Conservation (phyloP, 2,329 filamentous ascomycete species). For the Blumeriella jaapii region DNA sequence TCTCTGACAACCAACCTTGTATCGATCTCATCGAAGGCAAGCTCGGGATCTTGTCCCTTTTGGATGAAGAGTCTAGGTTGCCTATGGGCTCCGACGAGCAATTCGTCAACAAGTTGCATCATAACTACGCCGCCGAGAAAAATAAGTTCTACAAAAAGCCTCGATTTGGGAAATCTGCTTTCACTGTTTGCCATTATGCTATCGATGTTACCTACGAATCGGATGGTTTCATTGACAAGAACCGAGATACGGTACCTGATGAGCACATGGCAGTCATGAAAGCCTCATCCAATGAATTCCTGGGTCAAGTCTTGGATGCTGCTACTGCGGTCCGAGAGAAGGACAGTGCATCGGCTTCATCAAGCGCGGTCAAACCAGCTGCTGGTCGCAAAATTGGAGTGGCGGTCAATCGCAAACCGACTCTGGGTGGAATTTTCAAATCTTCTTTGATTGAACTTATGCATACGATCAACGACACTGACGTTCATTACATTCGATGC, state of each 20-base stretch:
- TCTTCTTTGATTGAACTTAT: slow-evolving; percentile 96
- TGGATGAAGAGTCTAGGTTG: slow-evolving; percentile 92
- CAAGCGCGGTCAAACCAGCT: slow-evolving; percentile 66
- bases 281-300: slow-evolving; percentile 73
- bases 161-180: slow-evolving; percentile 90
- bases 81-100: slow-evolving; percentile 97
- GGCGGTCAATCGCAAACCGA: slow-evolving; percentile 90
- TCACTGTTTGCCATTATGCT: slow-evolving; percentile 97
- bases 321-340: slow-evolving; percentile 84
- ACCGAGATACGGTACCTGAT: slow-evolving; percentile 94
- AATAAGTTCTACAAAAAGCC: slow-evolving; percentile 98
- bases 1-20: slow-evolving; percentile 97
- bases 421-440: slow-evolving; percentile 96
- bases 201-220: slow-evolving; percentile 98
- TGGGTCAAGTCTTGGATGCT: slow-evolving; percentile 73
- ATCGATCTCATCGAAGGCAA: slow-evolving; percentile 98
- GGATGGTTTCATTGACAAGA: slow-evolving; percentile 98
- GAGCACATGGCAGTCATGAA: slow-evolving; percentile 92
- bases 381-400: slow-evolving; percentile 80
- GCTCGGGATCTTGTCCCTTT: slow-evolving; percentile 78
- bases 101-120: slow-evolving; percentile 91
- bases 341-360: slow-evolving; percentile 54
- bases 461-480: slow-evolving; percentile 93
- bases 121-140: slow-evolving; percentile 84
- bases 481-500: slow-evolving; percentile 97